These are phyloP conservation scores for Fusarium miscanthi DNA, from an alignment of 2,329 filamentous ascomycete species.

Conservation along the genomic window DNA sequence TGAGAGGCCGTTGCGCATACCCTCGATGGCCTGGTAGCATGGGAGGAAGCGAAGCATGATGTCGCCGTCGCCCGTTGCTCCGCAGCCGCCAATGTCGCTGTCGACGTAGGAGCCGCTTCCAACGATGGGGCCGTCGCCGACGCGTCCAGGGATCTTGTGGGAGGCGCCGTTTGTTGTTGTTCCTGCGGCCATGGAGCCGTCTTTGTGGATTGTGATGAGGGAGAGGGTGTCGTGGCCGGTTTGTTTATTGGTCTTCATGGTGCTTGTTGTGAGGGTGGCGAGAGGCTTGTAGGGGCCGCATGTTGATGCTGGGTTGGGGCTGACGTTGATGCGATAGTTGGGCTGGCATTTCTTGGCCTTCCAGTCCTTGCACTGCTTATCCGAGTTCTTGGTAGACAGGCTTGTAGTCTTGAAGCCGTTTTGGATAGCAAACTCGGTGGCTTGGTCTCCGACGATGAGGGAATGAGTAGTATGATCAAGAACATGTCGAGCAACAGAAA, in stretches of 20 bases:
- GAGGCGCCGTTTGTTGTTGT: conserved; percentile 67
- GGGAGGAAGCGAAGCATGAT: conserved; percentile 68
- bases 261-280: not conserved
- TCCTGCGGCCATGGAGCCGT: conserved; percentile 63
- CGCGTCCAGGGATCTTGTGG: conserved; percentile 65
- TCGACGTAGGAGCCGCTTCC: conserved; percentile 68
- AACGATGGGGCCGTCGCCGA: conserved; percentile 66
- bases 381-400: conserved; percentile 56
- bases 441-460: conserved; percentile 63
- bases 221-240: conserved; percentile 65
- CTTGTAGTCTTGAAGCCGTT: conserved; percentile 62
- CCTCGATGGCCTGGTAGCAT: conserved; percentile 68
- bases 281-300: conserved; percentile 62
- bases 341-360: conserved; percentile 57
- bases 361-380: conserved; percentile 57
- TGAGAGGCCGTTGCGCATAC: conserved; percentile 59
- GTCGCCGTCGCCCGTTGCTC: conserved; percentile 67
- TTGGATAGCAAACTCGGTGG: conserved; percentile 63
- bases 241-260: conserved; percentile 18
- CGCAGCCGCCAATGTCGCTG: conserved; percentile 64
- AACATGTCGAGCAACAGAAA: conserved; percentile 62
- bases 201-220: conserved; percentile 58
- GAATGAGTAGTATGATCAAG: conserved; percentile 64
- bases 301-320: conserved; percentile 54
- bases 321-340: conserved; percentile 62